Conservation (phyloP, 148 eudicot genomes). For the Vaccinium vitisidaea region DNA sequence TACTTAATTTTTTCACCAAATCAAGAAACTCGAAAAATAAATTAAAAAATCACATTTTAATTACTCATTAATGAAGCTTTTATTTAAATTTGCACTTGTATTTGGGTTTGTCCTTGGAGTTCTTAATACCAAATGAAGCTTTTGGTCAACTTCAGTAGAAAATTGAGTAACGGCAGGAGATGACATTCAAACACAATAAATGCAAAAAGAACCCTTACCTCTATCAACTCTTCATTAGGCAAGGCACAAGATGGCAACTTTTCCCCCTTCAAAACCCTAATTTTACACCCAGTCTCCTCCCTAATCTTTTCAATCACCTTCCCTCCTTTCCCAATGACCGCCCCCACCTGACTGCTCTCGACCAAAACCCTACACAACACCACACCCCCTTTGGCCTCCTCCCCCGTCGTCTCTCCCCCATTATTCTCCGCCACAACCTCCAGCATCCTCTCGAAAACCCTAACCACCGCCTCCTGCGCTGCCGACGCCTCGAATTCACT, state of each 20-base stretch:
- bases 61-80: no score
- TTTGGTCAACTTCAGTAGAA: no score
- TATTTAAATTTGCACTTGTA: no score
- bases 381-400: background rate
- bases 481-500: constrained; percentile 44
- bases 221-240: constrained; percentile 46
- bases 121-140: no score
- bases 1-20: no score
- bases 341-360: constrained; percentile 44
- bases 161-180: no score
- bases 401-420: constrained; percentile 12
- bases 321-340: constrained; percentile 80
- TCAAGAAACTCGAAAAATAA: no score
- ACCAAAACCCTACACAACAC: constrained; percentile 57
- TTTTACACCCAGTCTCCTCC: constrained; percentile 57
- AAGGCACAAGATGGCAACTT: constrained; percentile 39
- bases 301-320: constrained; percentile 54
- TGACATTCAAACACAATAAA: background rate
- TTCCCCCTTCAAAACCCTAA: constrained; percentile 58
- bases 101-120: no score
- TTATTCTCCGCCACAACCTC: constrained; percentile 54
- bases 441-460: constrained; percentile 71
- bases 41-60: no score
- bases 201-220: constrained; percentile 32
- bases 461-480: constrained; percentile 64